Base-by-base conservation (phyloP, 1,139 yeast genomes). In the Cylindricascospora bacillispora region DNA sequence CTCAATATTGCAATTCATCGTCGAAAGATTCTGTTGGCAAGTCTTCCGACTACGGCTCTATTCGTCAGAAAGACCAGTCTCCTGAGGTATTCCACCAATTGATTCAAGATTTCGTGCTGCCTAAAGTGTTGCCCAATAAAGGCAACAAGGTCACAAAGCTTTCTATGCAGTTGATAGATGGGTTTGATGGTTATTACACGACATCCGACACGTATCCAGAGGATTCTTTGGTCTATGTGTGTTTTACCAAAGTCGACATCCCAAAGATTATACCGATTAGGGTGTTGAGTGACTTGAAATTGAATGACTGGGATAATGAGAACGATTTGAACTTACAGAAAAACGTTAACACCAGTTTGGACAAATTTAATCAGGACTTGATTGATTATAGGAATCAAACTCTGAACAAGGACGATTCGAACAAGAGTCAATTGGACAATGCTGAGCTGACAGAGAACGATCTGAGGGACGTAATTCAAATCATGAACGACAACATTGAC, bases 401-500 rank as follows among this genome's bases (percentile, higher is more conserved):
- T 24, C 32, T 25, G n/a, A 25, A 17, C 10, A 22, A 22, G n/a
- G 27, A 16, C 14, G 31, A 24, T 11, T n/a, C n/a, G n/a, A n/a
- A n/a, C n/a, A n/a, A n/a, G n/a, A n/a, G n/a, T n/a, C n/a, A n/a
- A n/a, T 15, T 13, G 11, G 34, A 39, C 7, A 29, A 31, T 11
- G 37, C 39, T 3, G 43, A 39, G 11, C 37, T 43, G 6, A 39
- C 55, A 4, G 54, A 50, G 22, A 39, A 41, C 12, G 58, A 56
- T 24, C 35, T 56, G 22, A 46, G 49, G 27, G 50, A 52, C 18
- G 44, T 56, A 10, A 42, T 54, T 15, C 67, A 65, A 30, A 56
- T 76, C 29, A 75, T 76, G 83, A 67, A 72, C 45, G 81, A 74
- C 36, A 76, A 76, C 44, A 73, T 76, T 33, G 76, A 71, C 43